A percentile compares a stretch with the other conserved stretches of the same genome.
These are phyloP conservation scores for Lipomyces kockii DNA, from an alignment of 805 yeast species.

Conservation along the genomic window DNA sequence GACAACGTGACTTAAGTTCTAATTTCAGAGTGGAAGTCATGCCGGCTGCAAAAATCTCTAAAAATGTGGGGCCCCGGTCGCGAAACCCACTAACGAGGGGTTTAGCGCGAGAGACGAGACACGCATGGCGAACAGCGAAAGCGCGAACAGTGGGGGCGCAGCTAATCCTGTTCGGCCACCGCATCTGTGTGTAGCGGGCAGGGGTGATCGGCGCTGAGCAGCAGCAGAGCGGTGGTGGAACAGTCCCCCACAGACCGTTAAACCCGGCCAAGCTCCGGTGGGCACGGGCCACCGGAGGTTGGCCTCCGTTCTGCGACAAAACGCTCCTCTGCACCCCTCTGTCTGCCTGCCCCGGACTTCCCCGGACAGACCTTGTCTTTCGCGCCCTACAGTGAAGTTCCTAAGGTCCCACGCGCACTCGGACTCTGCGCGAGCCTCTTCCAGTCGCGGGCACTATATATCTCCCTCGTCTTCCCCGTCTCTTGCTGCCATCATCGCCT, in stretches of 20 bases:
- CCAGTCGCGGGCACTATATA: not conserved
- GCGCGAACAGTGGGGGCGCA: not conserved
- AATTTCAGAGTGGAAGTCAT: too few species aligned
- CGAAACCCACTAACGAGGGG: too few species aligned
- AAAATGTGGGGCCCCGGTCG: not conserved
- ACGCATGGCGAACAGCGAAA: too few species aligned
- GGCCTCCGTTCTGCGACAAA: too few species aligned
- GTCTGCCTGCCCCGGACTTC: not conserved
- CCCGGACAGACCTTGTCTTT: not conserved
- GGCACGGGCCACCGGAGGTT: too few species aligned
- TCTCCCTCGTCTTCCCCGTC: not conserved
- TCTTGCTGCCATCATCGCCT: not conserved
- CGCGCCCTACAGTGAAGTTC: not conserved
- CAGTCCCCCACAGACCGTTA: not conserved
- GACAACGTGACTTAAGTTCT: not conserved
- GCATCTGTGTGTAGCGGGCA: too few species aligned
- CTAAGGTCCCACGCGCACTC: not conserved
- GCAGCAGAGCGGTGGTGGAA: not conserved
- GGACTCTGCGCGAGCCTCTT: not conserved
- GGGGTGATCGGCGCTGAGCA: not conserved
- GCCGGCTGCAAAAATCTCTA: not conserved
- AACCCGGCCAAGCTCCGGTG: not conserved
- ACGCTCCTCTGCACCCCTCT: not conserved
- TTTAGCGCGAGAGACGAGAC: too few species aligned
- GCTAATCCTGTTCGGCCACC: not conserved